Evolutionary conservation across 768 basidiomycete genomes (phyloP).

Genomic region (Podaxis rugospora): DNA sequence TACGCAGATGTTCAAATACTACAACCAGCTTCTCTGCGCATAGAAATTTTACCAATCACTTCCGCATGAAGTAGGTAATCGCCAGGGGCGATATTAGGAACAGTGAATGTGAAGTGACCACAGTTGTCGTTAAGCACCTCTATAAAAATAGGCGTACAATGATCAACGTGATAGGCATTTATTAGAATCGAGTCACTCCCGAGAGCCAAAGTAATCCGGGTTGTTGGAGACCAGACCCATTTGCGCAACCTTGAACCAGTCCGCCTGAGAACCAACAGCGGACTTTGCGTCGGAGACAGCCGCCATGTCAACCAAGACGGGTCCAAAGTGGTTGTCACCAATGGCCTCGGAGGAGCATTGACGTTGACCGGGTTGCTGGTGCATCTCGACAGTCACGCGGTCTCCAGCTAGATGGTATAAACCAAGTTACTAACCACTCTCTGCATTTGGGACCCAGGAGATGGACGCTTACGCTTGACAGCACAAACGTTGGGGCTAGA

Average conservation of each 20-base stretch:
- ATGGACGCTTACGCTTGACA: constrained; percentile 29
- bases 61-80: constrained; percentile 44
- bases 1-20: constrained; percentile 4
- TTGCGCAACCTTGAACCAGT: constrained; percentile 51
- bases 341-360: constrained; percentile 44
- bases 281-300: constrained; percentile 39
- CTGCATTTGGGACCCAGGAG: too few relatives aligned
- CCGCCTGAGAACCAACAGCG: constrained; percentile 35
- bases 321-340: constrained; percentile 48
- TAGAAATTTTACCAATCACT: constrained; percentile 34
- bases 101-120: constrained; percentile 48
- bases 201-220: constrained; percentile 41
- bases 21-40: neutral
- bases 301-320: constrained; percentile 45
- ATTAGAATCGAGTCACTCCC: constrained; percentile 17
- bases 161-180: neutral
- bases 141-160: neutral
- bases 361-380: constrained; percentile 44
- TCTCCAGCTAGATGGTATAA: constrained; percentile 34
- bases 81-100: constrained; percentile 39
- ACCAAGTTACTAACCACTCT: neutral
- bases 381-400: constrained; percentile 48
- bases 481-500: constrained; percentile 35
- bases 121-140: constrained; percentile 43
- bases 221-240: constrained; percentile 44